Percentiles rank a stretch among this genome's conserved stretches.
Conservation (phyloP, 306 rosid species). For the Begonia loranthoides region DNA sequence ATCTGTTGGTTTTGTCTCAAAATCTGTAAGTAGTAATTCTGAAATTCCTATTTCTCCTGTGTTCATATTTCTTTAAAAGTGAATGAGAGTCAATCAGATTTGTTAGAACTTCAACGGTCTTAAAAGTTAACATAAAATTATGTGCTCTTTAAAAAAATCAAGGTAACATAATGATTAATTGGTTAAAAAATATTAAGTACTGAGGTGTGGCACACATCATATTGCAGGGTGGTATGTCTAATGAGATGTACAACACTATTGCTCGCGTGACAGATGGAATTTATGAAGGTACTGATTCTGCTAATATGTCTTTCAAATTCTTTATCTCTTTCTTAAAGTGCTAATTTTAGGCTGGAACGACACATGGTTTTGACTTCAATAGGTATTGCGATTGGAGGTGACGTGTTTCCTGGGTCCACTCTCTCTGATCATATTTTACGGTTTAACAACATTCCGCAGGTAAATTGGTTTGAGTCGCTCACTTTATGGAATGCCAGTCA, state of each 20-base stretch:
- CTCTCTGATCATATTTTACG: slow-evolving; percentile 97
- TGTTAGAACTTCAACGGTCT: no score
- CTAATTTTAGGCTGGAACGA: neutral
- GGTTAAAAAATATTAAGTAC: no score
- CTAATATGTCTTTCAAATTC: slow-evolving; percentile 12
- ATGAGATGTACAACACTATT: slow-evolving; percentile 76
- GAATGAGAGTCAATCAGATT: neutral
- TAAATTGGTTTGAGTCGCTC: slow-evolving; percentile 14
- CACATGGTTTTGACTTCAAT: slow-evolving; percentile 9
- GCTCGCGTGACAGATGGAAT: slow-evolving; percentile 97
- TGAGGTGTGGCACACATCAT: slow-evolving; percentile 3
- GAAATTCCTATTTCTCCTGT: slow-evolving; percentile 5
- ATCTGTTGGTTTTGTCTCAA: slow-evolving; percentile 99
- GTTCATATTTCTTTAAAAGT: slow-evolving; percentile 5
- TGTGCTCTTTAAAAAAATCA: no score
- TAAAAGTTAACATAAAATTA: no score
- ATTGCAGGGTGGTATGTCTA: slow-evolving; percentile 98
- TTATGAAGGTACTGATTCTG: slow-evolving; percentile 55
- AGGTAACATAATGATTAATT: no score
- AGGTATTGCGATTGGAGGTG: slow-evolving; percentile 99
- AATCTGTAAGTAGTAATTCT: slow-evolving; percentile 61
- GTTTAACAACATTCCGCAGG: slow-evolving; percentile 98
- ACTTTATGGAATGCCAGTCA: slow-evolving; percentile 12
- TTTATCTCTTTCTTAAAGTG: slow-evolving; percentile 3
- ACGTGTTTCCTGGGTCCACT: slow-evolving; percentile 97